Evolutionary conservation across 306 rosid species (phyloP), one percentile per base, ranked within the genome.

Genomic region (Inga leiocalycina): DNA sequence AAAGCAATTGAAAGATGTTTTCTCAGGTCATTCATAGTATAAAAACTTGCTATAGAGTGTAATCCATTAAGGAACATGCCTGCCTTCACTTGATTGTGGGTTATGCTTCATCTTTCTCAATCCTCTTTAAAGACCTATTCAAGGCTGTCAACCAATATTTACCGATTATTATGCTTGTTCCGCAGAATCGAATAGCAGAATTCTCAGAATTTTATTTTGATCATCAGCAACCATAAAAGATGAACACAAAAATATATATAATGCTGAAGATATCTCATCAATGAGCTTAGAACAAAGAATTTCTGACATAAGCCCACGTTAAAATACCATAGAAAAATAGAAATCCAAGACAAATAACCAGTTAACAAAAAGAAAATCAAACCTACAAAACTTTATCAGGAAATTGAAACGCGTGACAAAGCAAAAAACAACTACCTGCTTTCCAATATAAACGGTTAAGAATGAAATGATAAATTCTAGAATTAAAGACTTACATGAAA

Each of bases 41-140:
- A 70, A 24, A 79, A 62, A 75, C 64, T 61, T 71, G 92, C 99
- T n/a, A 98, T 92, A 77, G 99, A 68, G 94, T 90, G 74, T 90
- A 92, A 81, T 93, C 98, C 91, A 89, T 89, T 44, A 93, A 82
- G 41, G 97, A 93, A 49, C 98, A 75, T 88, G 90, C 89, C 86
- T 79, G 67, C 88, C 91, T 74, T 90, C 99, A 75, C 89, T 87
- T 11, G 91, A 86, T 83, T 92, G 98, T 79, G 91, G 95, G 84
- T 80, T 86, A 48, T 84, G 88, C 72, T 86, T 89, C 85, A 88
- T 88, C 81, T 52, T 78, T 59, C 56, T 22, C 56, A 59, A 32
- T 76, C 69, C 37, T 39, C 69, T n/a, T 13, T n/a, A 57, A 39
- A 56, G 16, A 13, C 10, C 13, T 81, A 54, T 35, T 17, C 30